Base-by-base conservation (phyloP, 2,329 filamentous ascomycete species). In the Beauveria australis region DNA sequence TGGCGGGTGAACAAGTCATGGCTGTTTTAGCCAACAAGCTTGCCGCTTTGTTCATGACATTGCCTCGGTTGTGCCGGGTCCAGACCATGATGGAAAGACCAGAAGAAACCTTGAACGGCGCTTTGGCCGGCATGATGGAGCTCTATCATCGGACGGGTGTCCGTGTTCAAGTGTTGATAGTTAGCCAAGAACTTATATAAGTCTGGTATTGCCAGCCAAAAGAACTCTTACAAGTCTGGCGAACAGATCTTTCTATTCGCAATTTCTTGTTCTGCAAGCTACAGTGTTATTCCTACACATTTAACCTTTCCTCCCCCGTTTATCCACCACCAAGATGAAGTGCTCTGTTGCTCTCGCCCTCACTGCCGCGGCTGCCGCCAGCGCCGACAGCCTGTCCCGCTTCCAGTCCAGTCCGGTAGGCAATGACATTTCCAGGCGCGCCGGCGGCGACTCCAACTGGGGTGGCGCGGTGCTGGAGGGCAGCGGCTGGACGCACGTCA, bases 381-480 rank as follows among this genome's bases (percentile, higher is more conserved):
- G 24, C 24, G 46, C 55, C 16, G 41, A 57, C 16, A 40, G n/a
- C 19, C 46, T 19, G 5, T 22, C 44, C 18, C 43, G 44, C 26
- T 47, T 24, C 28, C 19, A 16, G 18, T 33, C 33, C 55, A 10
- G 30, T 6, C 26, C 26, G 24, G 44, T 47, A 10, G n/a, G 7
- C 26, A 37, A 26, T 3, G 14, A 12, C 8, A 22, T 10, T 3
- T 33, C 48, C 22, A 33, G 33, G 30, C 41, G 55, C n/a, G 26
- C 33, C 3, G 16, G 1, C 28, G 33, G 19, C 28, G 28, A 48
- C 43, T 48, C 24, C 55, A 48, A 48, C 26, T 58, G 55, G 55
- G 55, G 26, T 9, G 55, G 55, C 18, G 19, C 40, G 22, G 53
- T 62, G 24, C 60, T 59, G 41, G 26, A 54, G 24, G 60, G 60